phyloP scores from a whole-genome alignment of 345 rosid species.

The Brassica cretica region DNA sequence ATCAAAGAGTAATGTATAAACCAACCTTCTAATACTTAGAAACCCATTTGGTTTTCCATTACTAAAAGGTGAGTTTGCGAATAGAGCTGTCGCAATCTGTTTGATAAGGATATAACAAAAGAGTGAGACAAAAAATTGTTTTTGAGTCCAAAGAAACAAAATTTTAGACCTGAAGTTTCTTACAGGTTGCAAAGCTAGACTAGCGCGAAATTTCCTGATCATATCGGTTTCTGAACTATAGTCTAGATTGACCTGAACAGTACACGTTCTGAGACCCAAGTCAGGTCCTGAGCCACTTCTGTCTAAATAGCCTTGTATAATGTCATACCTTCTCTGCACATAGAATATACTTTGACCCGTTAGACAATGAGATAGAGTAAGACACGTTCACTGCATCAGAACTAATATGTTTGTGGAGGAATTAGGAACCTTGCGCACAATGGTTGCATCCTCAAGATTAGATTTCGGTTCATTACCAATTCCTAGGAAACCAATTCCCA shows the following conservation, averaged over 20 bases:
- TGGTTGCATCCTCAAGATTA: slow-evolving; percentile 59
- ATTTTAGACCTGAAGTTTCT: slow-evolving; percentile 33
- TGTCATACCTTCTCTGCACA: slow-evolving; percentile 77
- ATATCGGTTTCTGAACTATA: slow-evolving; percentile 79
- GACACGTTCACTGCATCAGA: slow-evolving; percentile 10
- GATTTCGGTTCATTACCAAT: slow-evolving; percentile 86
- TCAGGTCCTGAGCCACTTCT: slow-evolving; percentile 73
- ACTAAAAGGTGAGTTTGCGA: slow-evolving; percentile 92
- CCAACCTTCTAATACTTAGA: slow-evolving; percentile 87
- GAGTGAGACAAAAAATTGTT: not conserved
- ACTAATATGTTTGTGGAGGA: not conserved
- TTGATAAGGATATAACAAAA: slow-evolving; percentile 15
- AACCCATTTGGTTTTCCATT: slow-evolving; percentile 92
- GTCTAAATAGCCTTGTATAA: slow-evolving; percentile 74
- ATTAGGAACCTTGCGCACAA: slow-evolving; percentile 73
- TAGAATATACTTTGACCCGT: not conserved
- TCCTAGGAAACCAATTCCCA: slow-evolving; percentile 87
- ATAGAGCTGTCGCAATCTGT: slow-evolving; percentile 92
- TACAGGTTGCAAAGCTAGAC: slow-evolving; percentile 96
- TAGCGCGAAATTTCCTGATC: slow-evolving; percentile 87
- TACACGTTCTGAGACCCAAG: slow-evolving; percentile 80
- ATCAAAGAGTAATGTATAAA: not conserved
- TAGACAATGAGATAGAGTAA: not conserved
- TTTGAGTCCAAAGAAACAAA: not conserved
- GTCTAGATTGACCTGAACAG: slow-evolving; percentile 69